Evolutionary conservation across 352 stramenopile species (phyloP).

Genomic region (Globisporangium recalcitrans): DNA sequence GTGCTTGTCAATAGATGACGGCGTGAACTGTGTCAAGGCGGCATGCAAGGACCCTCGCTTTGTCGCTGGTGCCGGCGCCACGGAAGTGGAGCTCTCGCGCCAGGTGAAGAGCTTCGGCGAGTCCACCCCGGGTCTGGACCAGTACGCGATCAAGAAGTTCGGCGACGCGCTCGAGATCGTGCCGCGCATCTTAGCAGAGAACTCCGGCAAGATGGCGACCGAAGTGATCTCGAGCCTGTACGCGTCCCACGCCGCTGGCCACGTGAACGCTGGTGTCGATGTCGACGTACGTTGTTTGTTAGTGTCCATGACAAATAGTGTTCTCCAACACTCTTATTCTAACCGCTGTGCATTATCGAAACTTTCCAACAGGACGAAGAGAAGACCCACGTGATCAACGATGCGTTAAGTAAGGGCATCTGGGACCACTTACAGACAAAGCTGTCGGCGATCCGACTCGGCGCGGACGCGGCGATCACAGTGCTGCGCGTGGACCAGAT

Average conservation of each 20-base stretch:
- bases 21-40: conserved; percentile 95
- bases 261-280: conserved; percentile 91
- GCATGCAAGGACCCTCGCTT: conserved; percentile 93
- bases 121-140: conserved; percentile 95
- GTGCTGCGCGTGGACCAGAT: conserved; percentile 99
- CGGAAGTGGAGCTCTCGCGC: conserved; percentile 95
- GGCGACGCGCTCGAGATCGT: conserved; percentile 97
- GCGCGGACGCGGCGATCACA: conserved; percentile 96
- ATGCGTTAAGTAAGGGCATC: conserved; percentile 73
- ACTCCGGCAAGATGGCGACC: conserved; percentile 93
- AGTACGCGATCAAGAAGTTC: conserved; percentile 99
- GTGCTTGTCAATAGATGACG: conserved; percentile 86
- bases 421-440: conserved; percentile 97
- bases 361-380: conserved; percentile 48
- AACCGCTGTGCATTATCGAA: conserved; percentile 15
- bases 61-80: conserved; percentile 93
- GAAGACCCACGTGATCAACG: conserved; percentile 74
- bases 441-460: conserved; percentile 94
- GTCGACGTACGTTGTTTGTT: conserved; percentile 71
- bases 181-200: conserved; percentile 96
- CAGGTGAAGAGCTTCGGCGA: conserved; percentile 94
- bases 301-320: not conserved
- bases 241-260: conserved; percentile 91
- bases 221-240: conserved; percentile 93
- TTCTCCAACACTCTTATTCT: conserved; percentile 6